Conservation (phyloP, 208 protist species). For the Acanthamoeba sp. region DNA sequence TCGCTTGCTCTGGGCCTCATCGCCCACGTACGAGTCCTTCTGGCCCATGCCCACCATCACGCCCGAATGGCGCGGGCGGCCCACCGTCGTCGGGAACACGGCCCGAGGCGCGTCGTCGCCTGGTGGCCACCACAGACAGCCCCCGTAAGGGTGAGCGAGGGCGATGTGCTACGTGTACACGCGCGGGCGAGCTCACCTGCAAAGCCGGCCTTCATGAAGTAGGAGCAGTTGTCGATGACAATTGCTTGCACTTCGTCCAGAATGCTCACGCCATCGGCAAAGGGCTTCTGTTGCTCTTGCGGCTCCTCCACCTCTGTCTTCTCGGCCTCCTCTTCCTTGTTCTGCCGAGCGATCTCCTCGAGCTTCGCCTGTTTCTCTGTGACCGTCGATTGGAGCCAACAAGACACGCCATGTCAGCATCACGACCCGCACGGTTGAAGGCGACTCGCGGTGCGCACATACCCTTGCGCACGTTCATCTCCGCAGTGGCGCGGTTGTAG, state of each 20-base stretch:
- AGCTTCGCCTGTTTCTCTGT: neutral
- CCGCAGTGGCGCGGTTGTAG: neutral
- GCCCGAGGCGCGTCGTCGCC: constrained; percentile 97
- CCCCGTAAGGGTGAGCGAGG: too few relatives aligned
- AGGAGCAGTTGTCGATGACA: constrained; percentile 84
- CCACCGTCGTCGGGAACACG: constrained; percentile 97
- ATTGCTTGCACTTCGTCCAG: constrained; percentile 68
- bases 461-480: constrained; percentile 50
- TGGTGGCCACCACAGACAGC: constrained; percentile 92
- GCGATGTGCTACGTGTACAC: too few relatives aligned
- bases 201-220: constrained; percentile 83
- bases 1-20: too few relatives aligned
- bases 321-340: neutral
- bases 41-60: too few relatives aligned
- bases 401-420: neutral
- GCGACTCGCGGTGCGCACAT: neutral
- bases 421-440: too few relatives aligned
- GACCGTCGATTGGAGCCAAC: neutral
- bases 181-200: constrained; percentile 93
- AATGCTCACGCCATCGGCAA: neutral
- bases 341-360: constrained; percentile 2
- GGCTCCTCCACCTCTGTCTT: neutral
- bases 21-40: too few relatives aligned
- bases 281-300: neutral
- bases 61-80: too few relatives aligned